A percentile compares a stretch with the other conserved stretches of the same genome.
Conservation (phyloP, 192 early-diverging fungal species). For the Anaeromyces robustus region DNA sequence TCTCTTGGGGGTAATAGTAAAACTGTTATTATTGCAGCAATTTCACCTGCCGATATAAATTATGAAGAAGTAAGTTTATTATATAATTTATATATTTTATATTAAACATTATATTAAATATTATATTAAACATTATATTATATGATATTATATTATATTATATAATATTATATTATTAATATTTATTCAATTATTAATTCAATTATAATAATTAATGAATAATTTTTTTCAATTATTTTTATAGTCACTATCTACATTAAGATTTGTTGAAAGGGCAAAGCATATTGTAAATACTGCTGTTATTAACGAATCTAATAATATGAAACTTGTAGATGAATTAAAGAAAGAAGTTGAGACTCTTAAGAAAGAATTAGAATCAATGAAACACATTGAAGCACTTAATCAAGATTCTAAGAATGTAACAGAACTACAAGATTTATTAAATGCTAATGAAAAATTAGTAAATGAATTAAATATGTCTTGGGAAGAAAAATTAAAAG, state of each 20-base stretch:
- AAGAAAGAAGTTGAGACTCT: conserved; percentile 62
- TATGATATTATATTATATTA: no score
- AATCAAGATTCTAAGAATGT: conserved; percentile 5
- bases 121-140: no score
- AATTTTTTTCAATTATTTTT: no score
- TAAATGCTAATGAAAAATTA: conserved; percentile 72
- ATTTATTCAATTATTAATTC: no score
- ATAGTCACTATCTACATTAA: conserved; percentile 68
- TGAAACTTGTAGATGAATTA: conserved; percentile 61
- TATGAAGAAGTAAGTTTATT: no score
- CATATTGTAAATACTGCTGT: conserved; percentile 78
- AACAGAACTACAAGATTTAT: conserved; percentile 54
- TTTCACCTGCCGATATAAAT: conserved; percentile 53
- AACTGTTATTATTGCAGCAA: conserved; percentile 63
- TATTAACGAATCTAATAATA: conserved; percentile 78
- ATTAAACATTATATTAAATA: no score
- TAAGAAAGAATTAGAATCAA: conserved; percentile 27
- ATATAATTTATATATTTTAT: no score
- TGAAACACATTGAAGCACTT: conserved; percentile 15
- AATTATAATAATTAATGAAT: no score
- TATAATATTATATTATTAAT: no score
- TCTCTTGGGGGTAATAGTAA: conserved; percentile 71
- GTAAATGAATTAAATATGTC: conserved; percentile 65
- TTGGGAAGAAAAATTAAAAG: conserved; percentile 65
- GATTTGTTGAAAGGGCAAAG: conserved; percentile 84